These are phyloP conservation scores for Gomphus sp. DNA, from an alignment of 1,284 basidiomycete species.

Conservation along the genomic window DNA sequence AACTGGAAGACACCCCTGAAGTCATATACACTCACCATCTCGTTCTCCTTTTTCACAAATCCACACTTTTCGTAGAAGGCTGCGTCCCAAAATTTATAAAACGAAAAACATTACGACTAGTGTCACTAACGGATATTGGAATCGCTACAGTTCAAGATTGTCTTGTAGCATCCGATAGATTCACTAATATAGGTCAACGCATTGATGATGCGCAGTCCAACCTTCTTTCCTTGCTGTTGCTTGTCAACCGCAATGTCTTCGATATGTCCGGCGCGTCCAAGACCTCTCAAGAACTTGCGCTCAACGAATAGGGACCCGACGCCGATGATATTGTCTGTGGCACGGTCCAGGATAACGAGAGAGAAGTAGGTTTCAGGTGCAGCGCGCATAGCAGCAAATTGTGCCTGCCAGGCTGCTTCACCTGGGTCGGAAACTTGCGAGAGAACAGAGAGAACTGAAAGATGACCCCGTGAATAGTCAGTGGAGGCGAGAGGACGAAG, in stretches of 20 bases:
- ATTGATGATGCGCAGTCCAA: slow-evolving; percentile 83
- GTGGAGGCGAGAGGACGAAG: slow-evolving; percentile 83
- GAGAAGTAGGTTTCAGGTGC: slow-evolving; percentile 69
- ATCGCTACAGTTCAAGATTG: slow-evolving; percentile 91
- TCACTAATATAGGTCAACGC: slow-evolving; percentile 76
- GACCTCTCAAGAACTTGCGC: slow-evolving; percentile 83
- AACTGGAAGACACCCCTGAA: not conserved
- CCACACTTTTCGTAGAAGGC: slow-evolving; percentile 98
- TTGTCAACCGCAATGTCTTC: slow-evolving; percentile 95
- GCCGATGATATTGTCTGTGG: slow-evolving; percentile 74
- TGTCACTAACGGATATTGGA: slow-evolving; percentile 77
- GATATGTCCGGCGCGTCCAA: slow-evolving; percentile 86
- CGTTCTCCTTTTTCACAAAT: slow-evolving; percentile 78
- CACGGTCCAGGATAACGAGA: slow-evolving; percentile 73
- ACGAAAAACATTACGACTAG: slow-evolving; percentile 11
- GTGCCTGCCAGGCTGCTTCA: slow-evolving; percentile 53
- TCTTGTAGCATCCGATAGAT: slow-evolving; percentile 83
- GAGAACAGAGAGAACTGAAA: slow-evolving; percentile 74
- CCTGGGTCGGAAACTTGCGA: slow-evolving; percentile 74
- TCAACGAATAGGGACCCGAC: slow-evolving; percentile 84
- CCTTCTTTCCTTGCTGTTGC: slow-evolving; percentile 79
- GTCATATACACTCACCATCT: slow-evolving; percentile 55
- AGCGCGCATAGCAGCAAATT: slow-evolving; percentile 54
- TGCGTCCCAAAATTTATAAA: slow-evolving; percentile 21
- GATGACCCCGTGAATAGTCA: slow-evolving; percentile 81